Base-by-base conservation (phyloP, 306 rosid genomes). In the Dryas octopetala region DNA sequence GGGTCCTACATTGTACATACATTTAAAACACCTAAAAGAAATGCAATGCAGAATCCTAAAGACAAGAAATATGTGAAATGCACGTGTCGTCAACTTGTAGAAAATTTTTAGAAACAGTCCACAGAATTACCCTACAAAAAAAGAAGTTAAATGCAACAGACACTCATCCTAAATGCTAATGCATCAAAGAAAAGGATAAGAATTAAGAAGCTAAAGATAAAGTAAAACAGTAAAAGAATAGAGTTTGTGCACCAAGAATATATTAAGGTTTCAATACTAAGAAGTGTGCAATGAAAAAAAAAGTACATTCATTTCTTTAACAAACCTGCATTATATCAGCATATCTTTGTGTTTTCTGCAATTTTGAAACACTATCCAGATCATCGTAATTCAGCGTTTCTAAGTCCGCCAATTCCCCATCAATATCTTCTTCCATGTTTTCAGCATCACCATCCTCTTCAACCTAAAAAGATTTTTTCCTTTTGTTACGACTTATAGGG, bases 341-440 rank as follows among this genome's bases (percentile, higher is more conserved):
- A 77, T 71, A 92, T 84, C 97, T 86, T 74, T 89, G 97, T 16
- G 97, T 77, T 79, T 95, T 87, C 85, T 87, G 99, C 91, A 95
- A 84, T 80, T 95, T 95, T 26, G 97, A 95, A 65, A 95, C 97
- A 81, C 97, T 89, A 63, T 95, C 99, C 75, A 95, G 82, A 79
- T 95, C 97, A 77, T 95, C 99, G 59, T 89, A 95, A 79, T 95
- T 90, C 55, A 95, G 92, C 71, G 79, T 90, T 66, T 92, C 99
- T 55, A 95, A 66, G 82, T 95, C 96, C n/a, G 88, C 96, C 77
- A 95, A 53, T 60, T 95, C 97, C 9, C 96, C 99, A 85, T 90
- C 97, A 52, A 92, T 74, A 86, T 92, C 99, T 84, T 95, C 98
- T 63, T 91, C 97, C 97, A 95, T 89, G 70, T 88, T 89, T 4